These are phyloP conservation scores for Eutrema yunnanense DNA, from an alignment of 345 rosid species.

Conservation along the genomic window DNA sequence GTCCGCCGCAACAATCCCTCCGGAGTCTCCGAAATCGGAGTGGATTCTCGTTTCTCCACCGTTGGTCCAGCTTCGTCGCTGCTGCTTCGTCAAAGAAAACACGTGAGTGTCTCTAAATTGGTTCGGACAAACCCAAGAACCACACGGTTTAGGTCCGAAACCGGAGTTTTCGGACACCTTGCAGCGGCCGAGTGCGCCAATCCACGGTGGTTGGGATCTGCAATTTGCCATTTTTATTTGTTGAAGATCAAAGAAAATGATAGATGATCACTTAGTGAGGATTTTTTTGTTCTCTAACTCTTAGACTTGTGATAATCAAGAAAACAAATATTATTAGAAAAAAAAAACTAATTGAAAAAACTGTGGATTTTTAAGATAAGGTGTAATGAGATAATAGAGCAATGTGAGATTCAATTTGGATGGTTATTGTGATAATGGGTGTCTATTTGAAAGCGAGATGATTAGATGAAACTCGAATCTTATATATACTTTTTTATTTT, in stretches of 20 bases:
- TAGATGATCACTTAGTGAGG: background rate
- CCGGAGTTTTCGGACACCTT: background rate
- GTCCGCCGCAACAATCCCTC: background rate
- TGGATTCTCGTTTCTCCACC: background rate
- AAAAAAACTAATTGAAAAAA: too few relatives aligned
- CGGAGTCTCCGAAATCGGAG: background rate
- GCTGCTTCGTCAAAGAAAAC: background rate
- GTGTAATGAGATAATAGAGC: background rate
- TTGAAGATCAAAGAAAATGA: background rate
- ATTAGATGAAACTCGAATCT: background rate
- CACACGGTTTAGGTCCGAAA: background rate
- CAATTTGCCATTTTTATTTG: background rate
- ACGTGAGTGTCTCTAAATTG: background rate
- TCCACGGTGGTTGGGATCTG: background rate
- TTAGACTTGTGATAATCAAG: background rate
- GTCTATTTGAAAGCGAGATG: background rate
- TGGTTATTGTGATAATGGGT: background rate
- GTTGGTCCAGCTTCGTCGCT: background rate
- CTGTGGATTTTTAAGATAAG: background rate
- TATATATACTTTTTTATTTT: too few relatives aligned
- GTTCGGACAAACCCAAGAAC: conserved; percentile 10
- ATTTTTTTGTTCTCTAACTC: background rate
- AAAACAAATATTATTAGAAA: background rate
- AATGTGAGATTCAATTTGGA: background rate
- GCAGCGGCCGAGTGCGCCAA: background rate